These are phyloP conservation scores for Fusarium sp. DNA, from an alignment of 2,329 filamentous ascomycete genomes.

Conservation along the genomic window DNA sequence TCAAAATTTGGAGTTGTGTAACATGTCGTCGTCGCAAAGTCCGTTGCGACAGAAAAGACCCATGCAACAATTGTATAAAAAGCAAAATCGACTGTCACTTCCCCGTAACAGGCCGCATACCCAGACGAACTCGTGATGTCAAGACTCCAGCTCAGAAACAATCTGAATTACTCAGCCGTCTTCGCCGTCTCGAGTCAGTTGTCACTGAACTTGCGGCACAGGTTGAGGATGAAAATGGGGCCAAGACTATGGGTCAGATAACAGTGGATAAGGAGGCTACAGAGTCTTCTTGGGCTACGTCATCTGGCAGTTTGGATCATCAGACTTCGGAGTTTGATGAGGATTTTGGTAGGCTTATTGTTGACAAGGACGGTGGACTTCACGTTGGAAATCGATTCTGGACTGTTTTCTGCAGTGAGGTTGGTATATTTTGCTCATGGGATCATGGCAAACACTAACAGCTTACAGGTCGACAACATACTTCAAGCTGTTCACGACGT, in stretches of 20 bases:
- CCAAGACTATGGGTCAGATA: slow-evolving; percentile 12
- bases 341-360: slow-evolving; percentile 48
- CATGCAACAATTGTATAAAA: slow-evolving; percentile 47
- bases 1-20: slow-evolving; percentile 51
- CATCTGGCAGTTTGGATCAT: not conserved
- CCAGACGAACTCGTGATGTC: slow-evolving; percentile 42
- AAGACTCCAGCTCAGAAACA: slow-evolving; percentile 48
- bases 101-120: slow-evolving; percentile 50
- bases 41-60: slow-evolving; percentile 48
- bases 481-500: slow-evolving; percentile 49
- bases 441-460: not conserved
- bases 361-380: slow-evolving; percentile 43
- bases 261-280: slow-evolving; percentile 21
- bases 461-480: slow-evolving; percentile 47
- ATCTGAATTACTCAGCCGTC: slow-evolving; percentile 47
- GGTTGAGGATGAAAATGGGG: slow-evolving; percentile 45
- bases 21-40: slow-evolving; percentile 50
- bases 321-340: slow-evolving; percentile 43
- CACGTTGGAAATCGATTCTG: slow-evolving; percentile 51
- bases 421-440: not conserved
- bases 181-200: slow-evolving; percentile 48
- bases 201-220: slow-evolving; percentile 50
- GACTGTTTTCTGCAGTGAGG: slow-evolving; percentile 50
- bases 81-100: slow-evolving; percentile 49
- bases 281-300: slow-evolving; percentile 11